Evolutionary conservation across 1,284 basidiomycete species (phyloP), one percentile per base, ranked within the genome.

Genomic region (Sporisorium reilianum): DNA sequence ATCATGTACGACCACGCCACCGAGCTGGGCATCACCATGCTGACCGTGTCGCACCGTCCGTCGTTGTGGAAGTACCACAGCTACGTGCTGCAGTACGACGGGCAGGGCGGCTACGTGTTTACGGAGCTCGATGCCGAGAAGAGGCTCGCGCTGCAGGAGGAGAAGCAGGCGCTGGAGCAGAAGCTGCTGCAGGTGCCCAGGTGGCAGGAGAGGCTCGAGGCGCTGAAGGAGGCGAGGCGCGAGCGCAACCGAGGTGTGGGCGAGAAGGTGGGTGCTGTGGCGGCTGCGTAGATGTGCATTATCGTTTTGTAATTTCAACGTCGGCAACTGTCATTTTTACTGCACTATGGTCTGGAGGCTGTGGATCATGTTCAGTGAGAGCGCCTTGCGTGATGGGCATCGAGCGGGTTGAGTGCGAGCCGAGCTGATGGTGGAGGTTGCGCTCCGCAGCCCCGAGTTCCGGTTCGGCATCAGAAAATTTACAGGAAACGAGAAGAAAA

Each of bases 1-100:
- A 74, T 90, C 86, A 97, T 97, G 94, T 99, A 97, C 90, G 93
- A 95, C 82, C 90, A 94, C 81, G 96, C 95, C 1, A 94, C 93
- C 0, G 83, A 78, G 34, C 65, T 85, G 7, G 84, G 84, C 20
- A 85, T 85, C 55, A 84, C 84, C 9, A 79, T 85, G 73, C 54
- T 84, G 60, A 84, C 85, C 3, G 85, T 86, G 5, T 85, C 85
- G 20, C 85, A 86, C 71, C 72, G 85, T 16, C 93, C 95, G 12
- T 94, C 93, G 38, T 86, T 98, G 73, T 97, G 95, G 94, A 94
- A 94, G 76, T 87, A 97, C 84, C 95, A 99, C 85, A 90, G 90
- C 26, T 91, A 92, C 85, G 95, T 98, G 64, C 86, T 98, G 65
- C 95, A 86, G 69, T 82, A 85, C 70, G 81, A 88, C 60, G 88